Evolutionary conservation across 1,284 basidiomycete species (phyloP), one percentile per base, ranked within the genome.

Genomic region (Apiotrichum siamense): DNA sequence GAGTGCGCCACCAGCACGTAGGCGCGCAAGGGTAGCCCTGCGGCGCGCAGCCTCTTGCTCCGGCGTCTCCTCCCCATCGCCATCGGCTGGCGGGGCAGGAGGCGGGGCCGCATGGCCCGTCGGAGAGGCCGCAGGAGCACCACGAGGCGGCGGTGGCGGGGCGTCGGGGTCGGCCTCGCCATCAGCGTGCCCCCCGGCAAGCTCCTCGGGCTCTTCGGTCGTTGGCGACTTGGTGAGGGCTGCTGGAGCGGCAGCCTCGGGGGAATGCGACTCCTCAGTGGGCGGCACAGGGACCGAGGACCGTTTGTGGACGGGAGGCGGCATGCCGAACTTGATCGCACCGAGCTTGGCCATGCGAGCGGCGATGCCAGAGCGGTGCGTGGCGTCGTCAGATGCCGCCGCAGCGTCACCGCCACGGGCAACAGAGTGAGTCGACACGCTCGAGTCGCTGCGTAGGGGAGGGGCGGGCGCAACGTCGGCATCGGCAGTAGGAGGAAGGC

Each of bases 271-370:
- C n/a, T 44, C 55, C n/a, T 55, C 46, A n/a, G 39, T 45, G 31
- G 40, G 41, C 11, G 53, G 50, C 7, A 4, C 4, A n/a, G n/a
- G n/a, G n/a, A n/a, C n/a, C n/a, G 44, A 26, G 17, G 50, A 48
- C 47, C 58, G 59, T 51, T 60, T 66, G 29, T 55, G 54, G 5
- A 60, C 41, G 5, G 70, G 67, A 4, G 71, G 73, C 3, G 70
- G 70, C 38, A 65, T 85, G 4, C 90, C 89, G 33, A 93, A 80
- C 57, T 86, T 81, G 38, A 88, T 83, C 32, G 88, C 91, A 26
- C 88, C 91, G 12, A 91, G 79, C 60, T 85, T 84, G 50, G 87
- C 90, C 88, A 93, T 91, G 50, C 88, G 80, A 26, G 86, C 88
- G 26, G 88, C 90, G 63, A 91, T 84, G 17, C 83, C 84, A 10